Evolutionary conservation across 257 asterid species (phyloP), one percentile per base, ranked within the genome.

Genomic region (Solanum piurae): DNA sequence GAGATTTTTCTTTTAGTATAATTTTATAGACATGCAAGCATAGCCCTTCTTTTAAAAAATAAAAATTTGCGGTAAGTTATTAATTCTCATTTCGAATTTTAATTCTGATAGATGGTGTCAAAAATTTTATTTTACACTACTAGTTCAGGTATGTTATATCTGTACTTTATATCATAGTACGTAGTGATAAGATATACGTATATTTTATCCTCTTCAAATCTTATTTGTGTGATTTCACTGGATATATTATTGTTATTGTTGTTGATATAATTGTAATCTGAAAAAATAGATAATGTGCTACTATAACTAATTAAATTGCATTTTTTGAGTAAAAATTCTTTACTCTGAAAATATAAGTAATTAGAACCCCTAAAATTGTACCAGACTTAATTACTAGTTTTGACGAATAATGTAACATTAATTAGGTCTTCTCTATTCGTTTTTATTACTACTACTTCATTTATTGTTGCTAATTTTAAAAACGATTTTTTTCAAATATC

Each of bases 181-280:
- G 6, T n/a, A 62, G 31, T 18, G 5, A 0, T 20, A 20, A 58
- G 4, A 20, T 58, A 2, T 42, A 7, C 11, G 5, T 58, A 58
- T 20, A 20, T 7, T 58, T 9, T 60, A 60, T 9, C 14, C 31
- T 62, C 2, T 10, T 4, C 5, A n/a, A 62, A 62, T 10, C 6
- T 62, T 25, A 62, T 0, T 62, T 62, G 1, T 62, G 0, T 4
- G 1, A n/a, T 4, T 62, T 10, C 1, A n/a, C 2, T 4, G 3
- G 1, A n/a, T 62, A n/a, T 1, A 5, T 60, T 23, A 4, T 62
- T 62, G 7, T 60, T 60, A 23, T 60, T 60, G 6, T 21, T 21
- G 1, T 21, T 58, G 0, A 58, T 20, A 9, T 58, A 58, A 21
- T 60, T 23, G 69, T 60, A 60, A 23, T 60, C 29, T 60, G 6